Evolutionary conservation across 1,284 basidiomycete genomes (phyloP), one percentile per base, ranked within the genome.

Genomic region (Ceratobasidium sp.): DNA sequence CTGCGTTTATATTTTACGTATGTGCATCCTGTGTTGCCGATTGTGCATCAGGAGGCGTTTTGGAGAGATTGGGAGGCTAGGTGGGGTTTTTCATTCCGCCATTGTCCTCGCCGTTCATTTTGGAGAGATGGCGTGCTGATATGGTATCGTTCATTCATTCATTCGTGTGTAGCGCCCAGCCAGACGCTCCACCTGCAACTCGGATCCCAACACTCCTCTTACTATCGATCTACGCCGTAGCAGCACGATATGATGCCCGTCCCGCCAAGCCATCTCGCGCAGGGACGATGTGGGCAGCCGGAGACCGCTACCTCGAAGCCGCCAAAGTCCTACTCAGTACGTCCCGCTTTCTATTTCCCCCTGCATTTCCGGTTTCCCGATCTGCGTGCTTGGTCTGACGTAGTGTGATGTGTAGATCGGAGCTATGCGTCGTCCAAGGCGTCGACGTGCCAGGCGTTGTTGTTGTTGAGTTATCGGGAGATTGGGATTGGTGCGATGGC

Each of bases 401-500:
- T 41, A 36, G 44, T n/a, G n/a, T 48, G 56, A 27, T 29, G 57
- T 63, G 22, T 47, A 59, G 71, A 69, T 64, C 48, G 48, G 27
- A 64, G 73, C 65, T 69, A 60, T 88, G 88, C 91, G 0, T 87
- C 87, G 22, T 90, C 83, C 84, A 83, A 89, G 17, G 86, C 92
- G 9, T 87, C 89, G 27, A 94, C 91, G 0, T 90, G 75, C 67
- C 93, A 95, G 80, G 90, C 93, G 7, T 83, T 96, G 29, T 85
- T 96, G 4, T 85, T 96, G 31, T 87, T 95, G 82, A 91, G 91
- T 8, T 95, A 93, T 81, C 87, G 94, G 22, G 93, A 96, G 82
- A 88, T 94, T 41, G 94, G 94, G 1, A 92, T 94, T 75, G 94
- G 94, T 29, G 91, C 92, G 17, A 96, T 94, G 94, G 90, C 91